Evolutionary conservation across 139 green algal species (phyloP).

Genomic region (Asterochloris erici): DNA sequence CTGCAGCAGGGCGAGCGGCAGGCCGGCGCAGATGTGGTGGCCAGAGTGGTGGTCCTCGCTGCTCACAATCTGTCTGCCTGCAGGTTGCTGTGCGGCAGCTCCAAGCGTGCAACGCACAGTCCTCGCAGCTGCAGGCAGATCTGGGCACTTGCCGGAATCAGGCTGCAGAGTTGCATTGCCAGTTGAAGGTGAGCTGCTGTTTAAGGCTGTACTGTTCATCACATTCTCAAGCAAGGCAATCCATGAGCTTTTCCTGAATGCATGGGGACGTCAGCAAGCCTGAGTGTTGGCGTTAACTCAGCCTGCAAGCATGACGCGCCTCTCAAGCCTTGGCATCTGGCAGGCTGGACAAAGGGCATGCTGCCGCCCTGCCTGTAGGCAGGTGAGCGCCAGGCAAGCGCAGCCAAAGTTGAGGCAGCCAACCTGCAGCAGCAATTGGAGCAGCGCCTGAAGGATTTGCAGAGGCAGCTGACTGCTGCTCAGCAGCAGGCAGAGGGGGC

Average conservation of each 20-base stretch:
- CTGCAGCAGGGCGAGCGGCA: too few relatives aligned
- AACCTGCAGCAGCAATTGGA: constrained; percentile 13
- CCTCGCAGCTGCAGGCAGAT: too few relatives aligned
- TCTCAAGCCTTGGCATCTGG: too few relatives aligned
- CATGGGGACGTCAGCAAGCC: background rate
- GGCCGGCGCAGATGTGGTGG: too few relatives aligned
- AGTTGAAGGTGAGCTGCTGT: background rate
- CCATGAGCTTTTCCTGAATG: background rate
- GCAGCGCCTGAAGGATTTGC: constrained; percentile 4
- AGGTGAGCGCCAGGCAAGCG: background rate
- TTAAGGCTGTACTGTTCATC: background rate
- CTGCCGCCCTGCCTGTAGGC: background rate
- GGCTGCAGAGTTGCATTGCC: too few relatives aligned
- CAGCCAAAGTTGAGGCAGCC: background rate
- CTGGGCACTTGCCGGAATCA: too few relatives aligned
- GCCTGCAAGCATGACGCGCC: too few relatives aligned
- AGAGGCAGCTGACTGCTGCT: background rate
- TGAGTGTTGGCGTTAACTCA: background rate
- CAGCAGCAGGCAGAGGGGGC: background rate
- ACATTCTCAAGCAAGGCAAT: background rate
- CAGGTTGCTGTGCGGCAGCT: too few relatives aligned
- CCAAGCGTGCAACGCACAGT: too few relatives aligned
- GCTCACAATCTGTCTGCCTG: too few relatives aligned
- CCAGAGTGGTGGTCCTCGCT: too few relatives aligned
- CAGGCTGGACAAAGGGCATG: background rate